Percentiles rank a stretch among this genome's conserved stretches.
Evolutionary conservation across 768 basidiomycete species (phyloP).

Genomic region (Clavulina sp.): DNA sequence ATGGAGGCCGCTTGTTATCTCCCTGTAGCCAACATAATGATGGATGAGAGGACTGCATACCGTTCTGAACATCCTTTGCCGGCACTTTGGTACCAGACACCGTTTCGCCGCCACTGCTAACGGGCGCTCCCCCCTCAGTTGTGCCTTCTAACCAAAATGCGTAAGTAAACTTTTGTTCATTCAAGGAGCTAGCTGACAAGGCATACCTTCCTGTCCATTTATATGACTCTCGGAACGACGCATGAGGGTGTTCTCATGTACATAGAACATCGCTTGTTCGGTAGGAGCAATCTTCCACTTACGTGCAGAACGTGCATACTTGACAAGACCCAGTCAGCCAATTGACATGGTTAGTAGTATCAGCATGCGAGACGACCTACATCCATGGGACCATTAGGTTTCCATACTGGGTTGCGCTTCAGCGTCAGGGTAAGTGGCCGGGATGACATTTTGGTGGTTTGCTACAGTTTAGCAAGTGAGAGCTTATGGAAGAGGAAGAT

Average conservation of each 20-base stretch:
- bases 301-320: neutral
- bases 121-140: neutral
- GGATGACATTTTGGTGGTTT: neutral
- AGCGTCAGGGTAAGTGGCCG: neutral
- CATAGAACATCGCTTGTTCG: neutral
- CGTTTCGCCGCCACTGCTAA: constrained; percentile 4
- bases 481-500: no score
- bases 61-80: neutral
- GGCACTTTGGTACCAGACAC: constrained; percentile 16
- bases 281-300: neutral
- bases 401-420: neutral
- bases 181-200: neutral
- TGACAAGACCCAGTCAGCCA: neutral
- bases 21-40: neutral
- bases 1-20: neutral
- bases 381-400: neutral
- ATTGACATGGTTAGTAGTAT: neutral
- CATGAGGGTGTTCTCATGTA: neutral
- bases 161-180: neutral
- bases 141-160: neutral
- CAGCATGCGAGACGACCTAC: neutral
- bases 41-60: neutral
- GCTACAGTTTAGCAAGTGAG: no score
- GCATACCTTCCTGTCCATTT: neutral
- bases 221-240: neutral